Base-by-base conservation (phyloP, 1,284 basidiomycete genomes). In the Meira nashicola region DNA sequence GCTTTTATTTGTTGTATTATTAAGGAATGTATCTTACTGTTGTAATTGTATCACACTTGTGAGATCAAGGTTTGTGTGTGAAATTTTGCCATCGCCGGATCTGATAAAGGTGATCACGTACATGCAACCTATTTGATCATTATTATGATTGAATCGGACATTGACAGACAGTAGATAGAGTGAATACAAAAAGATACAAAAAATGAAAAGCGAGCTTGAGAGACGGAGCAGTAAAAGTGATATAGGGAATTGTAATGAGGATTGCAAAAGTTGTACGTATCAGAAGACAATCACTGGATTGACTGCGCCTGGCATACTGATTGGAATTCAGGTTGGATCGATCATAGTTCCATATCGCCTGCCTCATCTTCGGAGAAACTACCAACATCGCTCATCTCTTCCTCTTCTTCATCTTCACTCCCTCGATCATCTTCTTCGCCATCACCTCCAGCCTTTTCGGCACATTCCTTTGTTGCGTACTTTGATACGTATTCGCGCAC, bases 331-430 rank as follows among this genome's bases (percentile, higher is more conserved):
- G 28, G 28, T 33, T 4, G 8, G 28, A 33, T 33, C 4, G 8
- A 33, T 33, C 28, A 73, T 55, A 71, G 62, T 53, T 70, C 65
- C 65, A 71, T 72, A 28, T 67, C 65, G 9, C 65, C 66, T 57
- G 55, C 64, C 12, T 59, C 61, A 39, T 68, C 64, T 33, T 70
- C 71, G 25, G 62, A 66, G n/a, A 74, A 68, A 55, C 71, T 74
- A 15, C 74, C 75, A 0, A 74, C 67, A 19, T 76, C 73, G 52
- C 71, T 73, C 68, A 77, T 74, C 43, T 73, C 73, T 33, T 70
- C 68, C 15, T 73, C 66, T 14, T 62, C 63, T 12, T 63, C 63
- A 10, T 69, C 67, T 2, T 72, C 68, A 10, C 65, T 61, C 5
- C 46, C 21, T 14, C 70, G 65, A 15, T 74, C 68, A 19, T 65